Evolutionary conservation across 345 rosid species (phyloP).

Genomic region (Brassica carinata): DNA sequence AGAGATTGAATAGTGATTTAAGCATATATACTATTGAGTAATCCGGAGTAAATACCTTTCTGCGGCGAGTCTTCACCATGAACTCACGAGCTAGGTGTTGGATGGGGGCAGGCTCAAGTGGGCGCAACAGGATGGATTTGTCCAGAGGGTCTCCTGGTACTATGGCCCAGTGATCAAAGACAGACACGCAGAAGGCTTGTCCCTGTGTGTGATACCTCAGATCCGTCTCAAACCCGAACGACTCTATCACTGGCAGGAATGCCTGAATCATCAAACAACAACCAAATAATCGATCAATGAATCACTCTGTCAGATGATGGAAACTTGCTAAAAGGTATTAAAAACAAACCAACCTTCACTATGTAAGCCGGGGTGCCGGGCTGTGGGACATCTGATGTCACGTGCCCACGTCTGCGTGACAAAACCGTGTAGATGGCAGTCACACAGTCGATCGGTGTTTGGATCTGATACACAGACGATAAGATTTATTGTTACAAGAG

Average conservation of each 20-base stretch:
- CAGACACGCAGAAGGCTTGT: slow-evolving; percentile 78
- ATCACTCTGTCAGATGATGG: too few species aligned
- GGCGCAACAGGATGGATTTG: slow-evolving; percentile 77
- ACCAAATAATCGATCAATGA: not conserved
- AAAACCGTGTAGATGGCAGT: slow-evolving; percentile 91
- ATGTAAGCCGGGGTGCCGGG: slow-evolving; percentile 97
- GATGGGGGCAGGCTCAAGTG: slow-evolving; percentile 88
- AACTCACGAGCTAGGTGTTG: slow-evolving; percentile 87
- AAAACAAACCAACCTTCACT: slow-evolving; percentile 58
- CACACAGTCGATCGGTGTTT: slow-evolving; percentile 96
- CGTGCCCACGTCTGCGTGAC: slow-evolving; percentile 96
- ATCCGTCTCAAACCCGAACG: slow-evolving; percentile 93
- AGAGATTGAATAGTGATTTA: not conserved
- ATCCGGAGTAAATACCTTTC: slow-evolving; percentile 56
- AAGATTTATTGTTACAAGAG: not conserved
- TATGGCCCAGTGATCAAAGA: slow-evolving; percentile 90
- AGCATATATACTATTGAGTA: not conserved
- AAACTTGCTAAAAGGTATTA: too few species aligned
- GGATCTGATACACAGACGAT: slow-evolving; percentile 63
- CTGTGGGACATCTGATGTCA: slow-evolving; percentile 97
- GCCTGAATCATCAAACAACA: slow-evolving; percentile 38
- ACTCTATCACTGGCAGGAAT: slow-evolving; percentile 83
- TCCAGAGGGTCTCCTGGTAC: slow-evolving; percentile 98
- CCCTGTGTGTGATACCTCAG: too few species aligned
- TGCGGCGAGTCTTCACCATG: slow-evolving; percentile 60